Percentiles rank a stretch among this genome's conserved stretches.
phyloP scores from a whole-genome alignment of 331 rosid species.

The Saraca asoca region DNA sequence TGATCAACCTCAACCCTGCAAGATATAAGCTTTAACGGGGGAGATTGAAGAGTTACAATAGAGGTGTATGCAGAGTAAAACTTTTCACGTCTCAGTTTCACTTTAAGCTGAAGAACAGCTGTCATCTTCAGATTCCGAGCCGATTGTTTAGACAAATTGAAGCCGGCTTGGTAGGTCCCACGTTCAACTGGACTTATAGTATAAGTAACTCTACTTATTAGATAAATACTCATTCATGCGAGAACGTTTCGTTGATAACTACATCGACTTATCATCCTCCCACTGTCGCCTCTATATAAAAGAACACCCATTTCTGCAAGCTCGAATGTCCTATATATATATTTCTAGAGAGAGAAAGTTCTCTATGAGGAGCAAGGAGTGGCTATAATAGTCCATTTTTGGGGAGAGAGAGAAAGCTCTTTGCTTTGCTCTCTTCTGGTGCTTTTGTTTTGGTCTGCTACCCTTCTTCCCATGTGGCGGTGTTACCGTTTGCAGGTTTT shows the following conservation, averaged over 20 bases:
- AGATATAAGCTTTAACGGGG: constrained; percentile 9
- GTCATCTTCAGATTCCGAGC: constrained; percentile 86
- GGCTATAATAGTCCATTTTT: constrained; percentile 48
- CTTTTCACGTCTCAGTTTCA: constrained; percentile 7
- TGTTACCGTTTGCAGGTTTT: constrained; percentile 33
- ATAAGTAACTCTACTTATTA: fast-evolving
- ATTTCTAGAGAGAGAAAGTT: constrained; percentile 42
- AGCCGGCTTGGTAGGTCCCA: constrained; percentile 88
- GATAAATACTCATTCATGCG: background rate
- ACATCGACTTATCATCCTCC: fast-evolving
- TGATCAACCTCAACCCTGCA: fast-evolving
- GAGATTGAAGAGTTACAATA: fast-evolving
- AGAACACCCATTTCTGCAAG: constrained; percentile 62
- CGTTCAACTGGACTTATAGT: constrained; percentile 24
- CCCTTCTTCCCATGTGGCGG: constrained; percentile 19
- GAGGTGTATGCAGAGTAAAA: background rate
- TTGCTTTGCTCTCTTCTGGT: constrained; percentile 35
- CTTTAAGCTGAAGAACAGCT: constrained; percentile 60
- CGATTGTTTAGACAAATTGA: constrained; percentile 59
- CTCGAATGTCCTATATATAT: constrained; percentile 44
- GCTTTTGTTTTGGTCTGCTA: constrained; percentile 33
- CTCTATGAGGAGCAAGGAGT: constrained; percentile 11
- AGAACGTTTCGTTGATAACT: background rate
- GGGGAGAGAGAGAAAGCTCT: constrained; percentile 51
- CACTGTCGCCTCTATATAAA: constrained; percentile 69